phyloP scores from a whole-genome alignment of 2,329 filamentous ascomycete genomes.

The Sphaerostilbella broomeana region DNA sequence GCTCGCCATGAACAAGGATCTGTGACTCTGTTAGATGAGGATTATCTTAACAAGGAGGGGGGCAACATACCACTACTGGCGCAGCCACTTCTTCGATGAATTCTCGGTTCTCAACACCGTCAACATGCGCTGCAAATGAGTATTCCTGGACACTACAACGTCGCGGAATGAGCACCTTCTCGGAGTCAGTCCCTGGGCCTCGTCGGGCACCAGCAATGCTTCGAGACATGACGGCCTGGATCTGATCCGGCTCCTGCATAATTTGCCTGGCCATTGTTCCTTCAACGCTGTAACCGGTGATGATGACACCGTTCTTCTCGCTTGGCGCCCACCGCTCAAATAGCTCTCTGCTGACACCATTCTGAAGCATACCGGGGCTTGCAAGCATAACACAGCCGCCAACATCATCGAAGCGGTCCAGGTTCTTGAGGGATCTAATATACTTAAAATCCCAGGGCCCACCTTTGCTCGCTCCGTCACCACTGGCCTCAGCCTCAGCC shows the following conservation, averaged over 20 bases:
- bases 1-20: slow-evolving; percentile 96
- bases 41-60: background rate
- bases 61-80: slow-evolving; percentile 74
- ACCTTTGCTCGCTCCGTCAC: slow-evolving; percentile 67
- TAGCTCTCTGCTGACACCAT: slow-evolving; percentile 85
- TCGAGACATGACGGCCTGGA: slow-evolving; percentile 85
- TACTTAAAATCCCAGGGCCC: slow-evolving; percentile 96
- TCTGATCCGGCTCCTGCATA: slow-evolving; percentile 89
- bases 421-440: slow-evolving; percentile 82
- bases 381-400: slow-evolving; percentile 96
- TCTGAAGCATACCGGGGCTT: slow-evolving; percentile 96
- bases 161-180: slow-evolving; percentile 85
- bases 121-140: slow-evolving; percentile 94
- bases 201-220: slow-evolving; percentile 57
- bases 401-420: slow-evolving; percentile 94
- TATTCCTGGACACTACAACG: slow-evolving; percentile 91
- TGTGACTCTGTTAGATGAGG: slow-evolving; percentile 28
- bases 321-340: slow-evolving; percentile 94
- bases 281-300: slow-evolving; percentile 97
- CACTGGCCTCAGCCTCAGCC: slow-evolving; percentile 78
- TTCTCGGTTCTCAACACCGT: slow-evolving; percentile 89
- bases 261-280: slow-evolving; percentile 97
- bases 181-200: slow-evolving; percentile 60
- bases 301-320: slow-evolving; percentile 95
- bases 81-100: slow-evolving; percentile 94